phyloP scores from a whole-genome alignment of 2,329 filamentous ascomycete species.

The Verticillium nubilum region DNA sequence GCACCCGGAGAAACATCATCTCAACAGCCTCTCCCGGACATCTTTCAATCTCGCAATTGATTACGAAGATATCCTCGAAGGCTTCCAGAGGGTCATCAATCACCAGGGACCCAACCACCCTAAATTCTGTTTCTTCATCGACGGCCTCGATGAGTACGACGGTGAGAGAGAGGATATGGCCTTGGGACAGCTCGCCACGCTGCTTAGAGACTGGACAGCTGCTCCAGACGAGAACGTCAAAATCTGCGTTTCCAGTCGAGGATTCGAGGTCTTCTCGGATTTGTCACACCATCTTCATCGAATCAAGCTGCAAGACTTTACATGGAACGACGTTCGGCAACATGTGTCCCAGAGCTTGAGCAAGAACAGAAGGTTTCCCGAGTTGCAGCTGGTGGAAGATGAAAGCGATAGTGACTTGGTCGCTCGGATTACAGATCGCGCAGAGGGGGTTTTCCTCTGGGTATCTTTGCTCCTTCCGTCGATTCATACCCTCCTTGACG shows the following conservation, averaged over 20 bases:
- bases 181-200: background rate
- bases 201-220: background rate
- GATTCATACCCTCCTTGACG: background rate
- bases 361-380: background rate
- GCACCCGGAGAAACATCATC: background rate
- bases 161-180: background rate
- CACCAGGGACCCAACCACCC: background rate
- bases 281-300: background rate
- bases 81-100: background rate
- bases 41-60: background rate
- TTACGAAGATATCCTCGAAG: background rate
- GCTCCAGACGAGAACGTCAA: background rate
- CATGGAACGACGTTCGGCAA: background rate
- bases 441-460: background rate
- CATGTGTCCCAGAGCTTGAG: background rate
- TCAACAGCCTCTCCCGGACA: background rate
- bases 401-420: background rate
- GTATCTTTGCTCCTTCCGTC: background rate
- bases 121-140: background rate
- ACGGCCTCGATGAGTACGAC: background rate
- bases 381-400: background rate
- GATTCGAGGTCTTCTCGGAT: background rate
- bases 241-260: conserved; percentile 1
- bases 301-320: background rate
- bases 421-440: background rate